Evolutionary conservation across 2,329 filamentous ascomycete genomes (phyloP).

Genomic region (Cordyceps cicadae): DNA sequence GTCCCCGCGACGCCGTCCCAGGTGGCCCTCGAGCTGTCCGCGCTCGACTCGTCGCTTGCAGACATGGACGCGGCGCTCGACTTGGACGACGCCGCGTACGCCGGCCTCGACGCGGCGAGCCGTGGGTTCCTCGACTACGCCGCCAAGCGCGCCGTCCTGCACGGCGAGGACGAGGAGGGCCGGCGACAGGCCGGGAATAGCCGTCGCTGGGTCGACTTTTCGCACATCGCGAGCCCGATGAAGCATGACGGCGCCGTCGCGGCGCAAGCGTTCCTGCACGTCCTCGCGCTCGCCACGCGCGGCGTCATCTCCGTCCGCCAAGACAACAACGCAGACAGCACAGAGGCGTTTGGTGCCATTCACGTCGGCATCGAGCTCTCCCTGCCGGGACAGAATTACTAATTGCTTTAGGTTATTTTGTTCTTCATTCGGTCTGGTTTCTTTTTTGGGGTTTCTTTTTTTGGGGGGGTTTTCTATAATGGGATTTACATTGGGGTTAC

Average conservation of each 20-base stretch:
- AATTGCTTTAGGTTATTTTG: neutral
- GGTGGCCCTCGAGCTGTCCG: conserved; percentile 26
- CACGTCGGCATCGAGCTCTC: conserved; percentile 31
- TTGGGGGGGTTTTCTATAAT: neutral
- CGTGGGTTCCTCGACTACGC: conserved; percentile 39
- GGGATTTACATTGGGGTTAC: neutral
- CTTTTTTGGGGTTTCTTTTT: neutral
- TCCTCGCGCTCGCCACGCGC: conserved; percentile 62
- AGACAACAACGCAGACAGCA: conserved; percentile 26
- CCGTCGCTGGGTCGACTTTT: conserved; percentile 54
- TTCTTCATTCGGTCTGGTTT: neutral
- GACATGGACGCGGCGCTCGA: conserved; percentile 17
- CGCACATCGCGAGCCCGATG: conserved; percentile 54
- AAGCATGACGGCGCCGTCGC: conserved; percentile 52
- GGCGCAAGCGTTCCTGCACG: conserved; percentile 68
- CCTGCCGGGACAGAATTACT: neutral
- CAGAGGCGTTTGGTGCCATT: conserved; percentile 38
- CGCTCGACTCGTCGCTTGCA: conserved; percentile 22
- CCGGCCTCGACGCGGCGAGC: conserved; percentile 36
- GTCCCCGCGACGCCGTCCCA: conserved; percentile 24
- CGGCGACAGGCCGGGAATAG: conserved; percentile 8
- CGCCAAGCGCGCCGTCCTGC: conserved; percentile 26
- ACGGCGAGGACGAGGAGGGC: conserved; percentile 22
- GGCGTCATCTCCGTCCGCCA: conserved; percentile 56
- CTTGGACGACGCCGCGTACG: conserved; percentile 15